Evolutionary conservation across 805 yeast species (phyloP).

Genomic region (Tanozyma kutaoensis): DNA sequence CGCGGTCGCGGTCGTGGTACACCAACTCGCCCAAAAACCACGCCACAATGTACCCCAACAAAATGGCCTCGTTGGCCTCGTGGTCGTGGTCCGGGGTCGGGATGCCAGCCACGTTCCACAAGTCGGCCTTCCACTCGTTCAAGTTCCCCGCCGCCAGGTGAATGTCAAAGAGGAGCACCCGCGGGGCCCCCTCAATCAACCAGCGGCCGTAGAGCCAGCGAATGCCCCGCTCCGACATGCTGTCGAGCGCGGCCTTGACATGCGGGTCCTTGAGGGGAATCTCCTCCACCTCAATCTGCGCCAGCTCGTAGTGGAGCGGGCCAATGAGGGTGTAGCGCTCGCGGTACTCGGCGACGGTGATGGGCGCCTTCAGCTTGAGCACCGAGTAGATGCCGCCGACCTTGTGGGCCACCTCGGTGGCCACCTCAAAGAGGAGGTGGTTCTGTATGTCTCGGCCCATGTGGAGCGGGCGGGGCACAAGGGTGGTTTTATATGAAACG

Average conservation of each 20-base stretch:
- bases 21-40: slow-evolving; percentile 95
- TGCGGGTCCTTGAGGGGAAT: slow-evolving; percentile 42
- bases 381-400: slow-evolving; percentile 98
- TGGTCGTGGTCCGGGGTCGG: slow-evolving; percentile 85
- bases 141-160: slow-evolving; percentile 55
- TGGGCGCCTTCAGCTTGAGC: slow-evolving; percentile 91
- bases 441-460: slow-evolving; percentile 80
- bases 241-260: slow-evolving; percentile 50
- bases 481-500: too few species aligned
- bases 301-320: slow-evolving; percentile 63
- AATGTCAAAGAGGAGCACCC: slow-evolving; percentile 80
- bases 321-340: slow-evolving; percentile 81
- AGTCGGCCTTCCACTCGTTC: slow-evolving; percentile 89
- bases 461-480: too few species aligned
- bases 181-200: slow-evolving; percentile 96
- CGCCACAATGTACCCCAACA: slow-evolving; percentile 86
- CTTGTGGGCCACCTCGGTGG: slow-evolving; percentile 95
- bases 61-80: slow-evolving; percentile 86
- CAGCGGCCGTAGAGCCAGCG: slow-evolving; percentile 83
- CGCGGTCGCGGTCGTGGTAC: slow-evolving; percentile 71
- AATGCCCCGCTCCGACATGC: slow-evolving; percentile 77
- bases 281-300: slow-evolving; percentile 74
- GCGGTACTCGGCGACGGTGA: slow-evolving; percentile 86
- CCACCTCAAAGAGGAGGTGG: slow-evolving; percentile 83
- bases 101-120: slow-evolving; percentile 85